Evolutionary conservation across 2,329 filamentous ascomycete genomes (phyloP).

Genomic region (Dryadomyces quercus-mongolicae): DNA sequence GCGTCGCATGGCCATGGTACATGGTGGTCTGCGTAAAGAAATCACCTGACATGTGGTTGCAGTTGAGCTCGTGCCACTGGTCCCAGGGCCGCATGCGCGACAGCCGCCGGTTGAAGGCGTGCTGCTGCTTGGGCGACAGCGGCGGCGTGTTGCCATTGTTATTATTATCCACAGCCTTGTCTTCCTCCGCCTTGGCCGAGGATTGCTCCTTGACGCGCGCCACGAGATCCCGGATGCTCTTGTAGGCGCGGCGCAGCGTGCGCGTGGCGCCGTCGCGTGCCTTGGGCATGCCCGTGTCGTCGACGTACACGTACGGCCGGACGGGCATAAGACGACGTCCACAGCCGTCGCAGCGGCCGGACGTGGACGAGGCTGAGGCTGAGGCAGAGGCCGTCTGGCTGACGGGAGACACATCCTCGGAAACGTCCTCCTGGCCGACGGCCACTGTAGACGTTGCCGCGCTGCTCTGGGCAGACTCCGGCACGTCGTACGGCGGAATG

Average conservation of each 20-base stretch:
- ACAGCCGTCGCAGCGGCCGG: conserved; percentile 1
- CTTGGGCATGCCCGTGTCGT: not conserved
- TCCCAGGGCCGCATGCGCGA: conserved; percentile 5
- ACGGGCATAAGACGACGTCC: conserved; percentile 1
- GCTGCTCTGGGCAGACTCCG: not conserved
- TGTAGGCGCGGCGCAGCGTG: conserved; percentile 5
- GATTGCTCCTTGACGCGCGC: not conserved
- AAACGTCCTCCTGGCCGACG: too few relatives aligned
- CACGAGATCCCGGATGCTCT: conserved; percentile 6
- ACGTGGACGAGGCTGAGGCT: not conserved
- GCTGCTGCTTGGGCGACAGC: not conserved
- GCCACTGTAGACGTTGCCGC: not conserved
- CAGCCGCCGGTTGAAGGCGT: not conserved
- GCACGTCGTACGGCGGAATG: not conserved
- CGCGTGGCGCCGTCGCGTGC: conserved; percentile 1
- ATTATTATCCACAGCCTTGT: not conserved
- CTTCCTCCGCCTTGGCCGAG: not conserved
- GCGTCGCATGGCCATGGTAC: conserved; percentile 3
- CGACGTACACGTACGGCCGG: conserved; percentile 5
- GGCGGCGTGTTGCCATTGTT: not conserved
- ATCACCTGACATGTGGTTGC: not conserved
- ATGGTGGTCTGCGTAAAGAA: conserved; percentile 8
- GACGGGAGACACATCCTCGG: too few relatives aligned
- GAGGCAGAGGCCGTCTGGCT: too few relatives aligned
- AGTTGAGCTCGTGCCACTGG: conserved; percentile 10